These are phyloP conservation scores for Saitoella complicata DNA, from an alignment of 805 yeast species.

Conservation along the genomic window DNA sequence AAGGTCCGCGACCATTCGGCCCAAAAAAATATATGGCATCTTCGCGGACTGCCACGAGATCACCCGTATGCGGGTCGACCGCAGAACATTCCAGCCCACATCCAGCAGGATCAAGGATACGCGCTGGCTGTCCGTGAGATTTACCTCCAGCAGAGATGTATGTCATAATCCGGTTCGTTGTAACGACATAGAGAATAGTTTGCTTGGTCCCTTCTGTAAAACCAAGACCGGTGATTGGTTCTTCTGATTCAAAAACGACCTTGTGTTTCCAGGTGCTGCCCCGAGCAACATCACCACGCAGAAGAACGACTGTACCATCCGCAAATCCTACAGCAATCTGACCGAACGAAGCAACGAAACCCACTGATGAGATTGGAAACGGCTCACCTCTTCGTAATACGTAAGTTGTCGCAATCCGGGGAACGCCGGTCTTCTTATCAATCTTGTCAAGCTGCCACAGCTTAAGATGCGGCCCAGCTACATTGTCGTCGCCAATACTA, in stretches of 20 bases:
- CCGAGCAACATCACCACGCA: slow-evolving; percentile 73
- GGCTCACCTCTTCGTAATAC: too few species aligned
- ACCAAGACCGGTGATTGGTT: slow-evolving; percentile 67
- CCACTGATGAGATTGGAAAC: too few species aligned
- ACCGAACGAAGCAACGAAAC: too few species aligned
- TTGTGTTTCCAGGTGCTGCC: slow-evolving; percentile 88
- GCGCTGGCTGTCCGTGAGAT: slow-evolving; percentile 48
- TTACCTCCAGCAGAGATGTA: slow-evolving; percentile 57
- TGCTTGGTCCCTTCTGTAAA: slow-evolving; percentile 32
- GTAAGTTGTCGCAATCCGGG: too few species aligned
- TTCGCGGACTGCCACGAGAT: slow-evolving; percentile 47
- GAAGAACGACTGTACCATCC: slow-evolving; percentile 64
- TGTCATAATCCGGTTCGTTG: slow-evolving; percentile 55
- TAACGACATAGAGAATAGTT: slow-evolving; percentile 48
- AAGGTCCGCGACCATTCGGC: slow-evolving; percentile 32
- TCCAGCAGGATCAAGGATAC: slow-evolving; percentile 32
- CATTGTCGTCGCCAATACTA: too few species aligned
- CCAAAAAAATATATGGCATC: slow-evolving; percentile 52
- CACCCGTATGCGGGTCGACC: slow-evolving; percentile 22
- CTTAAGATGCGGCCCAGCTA: too few species aligned
- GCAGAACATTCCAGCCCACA: slow-evolving; percentile 31
- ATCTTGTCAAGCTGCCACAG: too few species aligned
- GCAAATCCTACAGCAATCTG: slow-evolving; percentile 61
- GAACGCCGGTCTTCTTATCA: too few species aligned
- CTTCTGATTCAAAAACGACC: slow-evolving; percentile 51